phyloP scores from a whole-genome alignment of 192 early-diverging fungal species.

The Coemansia biformis region DNA sequence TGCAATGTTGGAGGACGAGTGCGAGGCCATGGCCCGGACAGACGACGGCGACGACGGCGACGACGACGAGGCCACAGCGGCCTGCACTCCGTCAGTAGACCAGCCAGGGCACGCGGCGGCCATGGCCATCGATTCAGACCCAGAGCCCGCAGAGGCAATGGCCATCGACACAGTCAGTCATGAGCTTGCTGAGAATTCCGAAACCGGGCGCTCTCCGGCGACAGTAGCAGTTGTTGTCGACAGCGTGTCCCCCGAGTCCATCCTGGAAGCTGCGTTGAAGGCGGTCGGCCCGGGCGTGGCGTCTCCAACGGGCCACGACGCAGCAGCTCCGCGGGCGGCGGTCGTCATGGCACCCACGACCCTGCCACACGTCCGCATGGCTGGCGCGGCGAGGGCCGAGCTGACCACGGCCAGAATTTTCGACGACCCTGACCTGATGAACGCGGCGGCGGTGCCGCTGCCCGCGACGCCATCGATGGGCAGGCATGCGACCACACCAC shows the following conservation, averaged over 20 bases:
- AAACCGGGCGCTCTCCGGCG: neutral
- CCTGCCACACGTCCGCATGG: neutral
- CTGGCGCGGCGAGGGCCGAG: conserved; percentile 10
- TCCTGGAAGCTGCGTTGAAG: conserved; percentile 2
- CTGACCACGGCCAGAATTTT: conserved; percentile 37
- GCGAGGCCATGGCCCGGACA: no score
- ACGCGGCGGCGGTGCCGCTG: conserved; percentile 43
- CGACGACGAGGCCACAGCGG: neutral
- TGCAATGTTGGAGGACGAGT: no score
- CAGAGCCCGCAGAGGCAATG: conserved; percentile 4
- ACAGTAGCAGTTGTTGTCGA: conserved; percentile 1
- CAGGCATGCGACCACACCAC: conserved; percentile 18
- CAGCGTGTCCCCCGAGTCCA: conserved; percentile 3
- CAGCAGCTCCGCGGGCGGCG: no score
- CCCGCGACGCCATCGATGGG: conserved; percentile 29
- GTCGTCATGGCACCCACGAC: no score
- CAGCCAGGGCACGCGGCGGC: neutral
- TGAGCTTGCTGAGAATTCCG: neutral
- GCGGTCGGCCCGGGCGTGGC: no score
- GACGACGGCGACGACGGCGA: no score
- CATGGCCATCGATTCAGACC: neutral
- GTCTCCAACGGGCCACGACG: no score
- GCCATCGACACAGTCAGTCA: neutral
- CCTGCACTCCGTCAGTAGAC: neutral
- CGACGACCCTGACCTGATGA: conserved; percentile 34